Percentiles rank a stretch among this genome's conserved stretches.
Evolutionary conservation across 169 alveolate species (phyloP).

Genomic region (Babesia ovis): DNA sequence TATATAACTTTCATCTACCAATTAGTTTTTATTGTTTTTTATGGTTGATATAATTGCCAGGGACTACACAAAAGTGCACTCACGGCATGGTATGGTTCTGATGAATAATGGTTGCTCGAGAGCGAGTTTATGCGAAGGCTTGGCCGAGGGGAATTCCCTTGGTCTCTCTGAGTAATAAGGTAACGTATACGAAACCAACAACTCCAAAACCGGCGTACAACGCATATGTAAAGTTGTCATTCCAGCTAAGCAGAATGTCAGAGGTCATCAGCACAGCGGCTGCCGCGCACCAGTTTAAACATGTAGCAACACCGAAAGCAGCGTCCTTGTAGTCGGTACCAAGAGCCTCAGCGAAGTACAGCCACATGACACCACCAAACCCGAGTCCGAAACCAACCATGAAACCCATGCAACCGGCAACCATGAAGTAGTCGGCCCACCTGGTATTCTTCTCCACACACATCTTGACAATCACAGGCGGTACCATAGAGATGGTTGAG

Average conservation of each 20-base stretch:
- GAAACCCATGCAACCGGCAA: conserved; percentile 72
- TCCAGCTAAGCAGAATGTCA: conserved; percentile 68
- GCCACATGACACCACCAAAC: conserved; percentile 86
- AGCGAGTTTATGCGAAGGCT: conserved; percentile 46
- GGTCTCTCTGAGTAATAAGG: conserved; percentile 80
- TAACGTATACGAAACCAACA: conserved; percentile 65
- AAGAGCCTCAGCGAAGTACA: conserved; percentile 82
- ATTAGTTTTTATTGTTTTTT: no score
- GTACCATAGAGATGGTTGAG: conserved; percentile 54
- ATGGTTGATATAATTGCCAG: no score
- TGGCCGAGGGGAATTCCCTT: conserved; percentile 80
- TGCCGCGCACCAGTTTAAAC: conserved; percentile 80
- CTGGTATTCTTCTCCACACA: not conserved
- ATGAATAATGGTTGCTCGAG: no score
- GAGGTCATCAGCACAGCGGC: conserved; percentile 78
- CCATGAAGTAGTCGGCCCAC: conserved; percentile 43
- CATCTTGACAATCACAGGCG: conserved; percentile 70
- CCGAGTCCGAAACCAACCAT: conserved; percentile 81
- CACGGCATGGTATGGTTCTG: no score
- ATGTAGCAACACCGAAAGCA: conserved; percentile 78
- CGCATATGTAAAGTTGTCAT: conserved; percentile 68
- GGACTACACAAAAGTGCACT: no score
- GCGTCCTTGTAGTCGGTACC: conserved; percentile 83
- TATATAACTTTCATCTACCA: no score
- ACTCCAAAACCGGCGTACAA: conserved; percentile 71